Evolutionary conservation across 2,329 filamentous ascomycete genomes (phyloP).

Genomic region (Aspergillus sp.): DNA sequence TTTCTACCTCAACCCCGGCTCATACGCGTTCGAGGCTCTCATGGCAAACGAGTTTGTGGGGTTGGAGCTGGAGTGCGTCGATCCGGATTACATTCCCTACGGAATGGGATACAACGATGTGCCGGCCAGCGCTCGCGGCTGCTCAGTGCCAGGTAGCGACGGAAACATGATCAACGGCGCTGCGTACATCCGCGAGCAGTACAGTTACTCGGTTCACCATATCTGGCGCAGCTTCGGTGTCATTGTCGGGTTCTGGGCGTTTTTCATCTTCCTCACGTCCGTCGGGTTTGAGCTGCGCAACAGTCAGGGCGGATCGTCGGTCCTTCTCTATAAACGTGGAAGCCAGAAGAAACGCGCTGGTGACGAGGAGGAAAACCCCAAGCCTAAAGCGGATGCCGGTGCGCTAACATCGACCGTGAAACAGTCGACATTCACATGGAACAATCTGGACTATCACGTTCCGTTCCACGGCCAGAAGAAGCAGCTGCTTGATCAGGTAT

Average conservation of each 20-base stretch:
- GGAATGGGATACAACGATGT: constrained; percentile 40
- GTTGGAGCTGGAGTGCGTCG: constrained; percentile 52
- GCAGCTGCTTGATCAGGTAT: constrained; percentile 57
- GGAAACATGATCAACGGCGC: constrained; percentile 46
- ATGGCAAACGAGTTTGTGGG: constrained; percentile 68
- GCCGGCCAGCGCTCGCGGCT: constrained; percentile 26
- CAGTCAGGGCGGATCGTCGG: constrained; percentile 28
- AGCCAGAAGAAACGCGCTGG: constrained; percentile 18
- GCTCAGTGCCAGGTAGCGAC: constrained; percentile 30
- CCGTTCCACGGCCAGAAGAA: constrained; percentile 44
- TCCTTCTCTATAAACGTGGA: constrained; percentile 34
- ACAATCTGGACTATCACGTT: constrained; percentile 71
- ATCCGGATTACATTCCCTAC: constrained; percentile 48
- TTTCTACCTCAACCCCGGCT: constrained; percentile 62
- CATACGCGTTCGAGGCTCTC: constrained; percentile 67
- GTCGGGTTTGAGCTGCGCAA: constrained; percentile 66
- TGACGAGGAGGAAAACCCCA: constrained; percentile 2
- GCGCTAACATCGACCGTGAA: constrained; percentile 55
- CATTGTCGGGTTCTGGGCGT: constrained; percentile 69
- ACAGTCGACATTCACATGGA: constrained; percentile 75
- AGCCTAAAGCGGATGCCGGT: not conserved
- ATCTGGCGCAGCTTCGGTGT: constrained; percentile 76
- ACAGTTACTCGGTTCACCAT: constrained; percentile 53
- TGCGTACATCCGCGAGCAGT: constrained; percentile 54
- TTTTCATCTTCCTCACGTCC: constrained; percentile 72